phyloP scores from a whole-genome alignment of 306 rosid species.

The Vigna angularis region DNA sequence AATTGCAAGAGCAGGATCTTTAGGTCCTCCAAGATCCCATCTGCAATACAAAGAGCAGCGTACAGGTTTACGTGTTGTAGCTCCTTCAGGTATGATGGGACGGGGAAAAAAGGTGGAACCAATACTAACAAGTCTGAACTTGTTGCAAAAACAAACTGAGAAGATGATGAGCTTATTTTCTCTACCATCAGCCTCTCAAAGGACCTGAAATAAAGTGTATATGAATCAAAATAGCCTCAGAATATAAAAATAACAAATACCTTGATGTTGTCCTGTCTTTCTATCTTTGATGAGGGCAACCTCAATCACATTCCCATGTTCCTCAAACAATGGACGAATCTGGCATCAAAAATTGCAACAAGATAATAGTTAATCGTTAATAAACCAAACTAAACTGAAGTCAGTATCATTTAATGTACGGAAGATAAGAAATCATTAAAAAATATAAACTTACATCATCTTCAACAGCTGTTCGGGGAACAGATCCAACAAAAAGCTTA shows the following conservation, averaged over 20 bases:
- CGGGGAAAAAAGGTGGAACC: slow-evolving; percentile 66
- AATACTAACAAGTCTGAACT: slow-evolving; percentile 87
- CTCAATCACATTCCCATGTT: slow-evolving; percentile 92
- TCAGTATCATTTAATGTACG: slow-evolving; percentile 6
- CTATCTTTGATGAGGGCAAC: slow-evolving; percentile 91
- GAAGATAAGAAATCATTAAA: slow-evolving; percentile 7
- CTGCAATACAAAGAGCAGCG: slow-evolving; percentile 71
- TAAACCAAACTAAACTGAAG: slow-evolving; percentile 16
- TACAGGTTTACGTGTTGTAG: slow-evolving; percentile 64
- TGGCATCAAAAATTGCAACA: slow-evolving; percentile 45
- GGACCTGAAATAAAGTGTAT: slow-evolving; percentile 79
- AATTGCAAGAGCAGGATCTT: slow-evolving; percentile 74
- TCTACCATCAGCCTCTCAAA: slow-evolving; percentile 88
- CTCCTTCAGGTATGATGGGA: slow-evolving; percentile 70
- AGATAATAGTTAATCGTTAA: slow-evolving; percentile 23
- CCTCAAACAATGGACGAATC: slow-evolving; percentile 95
- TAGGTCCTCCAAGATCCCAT: slow-evolving; percentile 77
- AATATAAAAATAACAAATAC: slow-evolving; percentile 58
- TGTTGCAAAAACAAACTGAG: slow-evolving; percentile 84
- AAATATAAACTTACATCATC: slow-evolving; percentile 67
- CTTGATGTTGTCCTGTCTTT: slow-evolving; percentile 97
- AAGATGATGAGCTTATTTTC: slow-evolving; percentile 76
- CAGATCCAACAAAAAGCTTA: slow-evolving; percentile 92
- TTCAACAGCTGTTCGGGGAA: slow-evolving; percentile 89
- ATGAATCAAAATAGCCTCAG: slow-evolving; percentile 54